These are phyloP conservation scores for Trichocladium uniseriatum DNA, from an alignment of 495 filamentous ascomycete genomes.

Conservation along the genomic window DNA sequence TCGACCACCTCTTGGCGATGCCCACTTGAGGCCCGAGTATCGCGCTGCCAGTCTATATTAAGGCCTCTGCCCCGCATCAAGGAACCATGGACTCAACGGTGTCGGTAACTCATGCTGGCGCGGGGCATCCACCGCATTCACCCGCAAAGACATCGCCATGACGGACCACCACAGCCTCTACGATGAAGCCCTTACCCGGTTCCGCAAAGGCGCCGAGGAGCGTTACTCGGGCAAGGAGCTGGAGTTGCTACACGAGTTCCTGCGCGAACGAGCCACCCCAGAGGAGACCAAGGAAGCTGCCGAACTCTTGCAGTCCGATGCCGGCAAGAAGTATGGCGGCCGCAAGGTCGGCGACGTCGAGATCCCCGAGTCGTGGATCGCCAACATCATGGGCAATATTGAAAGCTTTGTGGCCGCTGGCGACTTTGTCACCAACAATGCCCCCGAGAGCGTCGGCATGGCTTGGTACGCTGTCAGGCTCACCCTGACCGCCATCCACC, in stretches of 20 bases:
- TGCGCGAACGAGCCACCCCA: constrained; percentile 7
- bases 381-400: constrained; percentile 23
- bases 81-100: too few species aligned
- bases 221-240: constrained; percentile 14
- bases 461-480: constrained; percentile 24
- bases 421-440: constrained; percentile 14
- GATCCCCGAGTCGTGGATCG: constrained; percentile 20
- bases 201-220: constrained; percentile 9
- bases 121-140: too few species aligned
- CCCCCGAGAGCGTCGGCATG: constrained; percentile 23
- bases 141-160: neutral
- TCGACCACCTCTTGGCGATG: too few species aligned
- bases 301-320: constrained; percentile 11
- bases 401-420: constrained; percentile 19
- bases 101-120: too few species aligned
- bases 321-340: constrained; percentile 17
- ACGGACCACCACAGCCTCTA: constrained; percentile 10
- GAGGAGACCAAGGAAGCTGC: constrained; percentile 17
- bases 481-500: constrained; percentile 22
- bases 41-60: too few species aligned
- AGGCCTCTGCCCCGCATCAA: too few species aligned
- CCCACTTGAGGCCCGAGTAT: too few species aligned
- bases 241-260: constrained; percentile 15
- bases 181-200: constrained; percentile 14
- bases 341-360: constrained; percentile 16